A percentile compares a stretch with the other conserved stretches of the same genome.
Conservation (phyloP, 2,329 filamentous ascomycete species). For the Camptophora hylomeconis region DNA sequence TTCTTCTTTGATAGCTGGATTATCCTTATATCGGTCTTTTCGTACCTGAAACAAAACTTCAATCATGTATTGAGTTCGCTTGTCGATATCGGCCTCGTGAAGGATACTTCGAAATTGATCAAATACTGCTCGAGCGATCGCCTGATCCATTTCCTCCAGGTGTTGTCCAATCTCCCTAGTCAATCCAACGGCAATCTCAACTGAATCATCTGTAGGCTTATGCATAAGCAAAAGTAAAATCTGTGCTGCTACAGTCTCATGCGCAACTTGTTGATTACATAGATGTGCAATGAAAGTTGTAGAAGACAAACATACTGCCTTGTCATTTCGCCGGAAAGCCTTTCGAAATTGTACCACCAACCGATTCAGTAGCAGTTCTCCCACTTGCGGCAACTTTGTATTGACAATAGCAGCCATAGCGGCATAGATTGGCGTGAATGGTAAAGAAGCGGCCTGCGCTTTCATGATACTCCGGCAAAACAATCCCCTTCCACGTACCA, state of each 20-base stretch:
- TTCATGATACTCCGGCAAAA: slow-evolving; percentile 98
- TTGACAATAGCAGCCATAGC: slow-evolving; percentile 95
- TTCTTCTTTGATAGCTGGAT: slow-evolving; percentile 80
- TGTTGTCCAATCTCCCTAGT: slow-evolving; percentile 89
- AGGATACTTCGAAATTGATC: slow-evolving; percentile 92
- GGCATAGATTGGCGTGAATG: slow-evolving; percentile 92
- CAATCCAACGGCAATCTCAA: slow-evolving; percentile 91
- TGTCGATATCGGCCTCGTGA: slow-evolving; percentile 94
- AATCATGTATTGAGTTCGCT: slow-evolving; percentile 98
- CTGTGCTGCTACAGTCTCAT: slow-evolving; percentile 86
- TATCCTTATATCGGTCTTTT: slow-evolving; percentile 94
- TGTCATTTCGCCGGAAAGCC: slow-evolving; percentile 91
- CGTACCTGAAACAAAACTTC: slow-evolving; percentile 94
- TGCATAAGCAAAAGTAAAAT: slow-evolving; percentile 83
- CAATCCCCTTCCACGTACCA: slow-evolving; percentile 77
- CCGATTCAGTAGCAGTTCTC: slow-evolving; percentile 75
- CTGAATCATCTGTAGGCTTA: slow-evolving; percentile 92
- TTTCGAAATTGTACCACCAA: slow-evolving; percentile 89
- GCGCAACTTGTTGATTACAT: slow-evolving; percentile 89
- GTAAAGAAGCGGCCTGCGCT: slow-evolving; percentile 86
- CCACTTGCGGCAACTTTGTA: slow-evolving; percentile 89
- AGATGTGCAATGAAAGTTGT: slow-evolving; percentile 92
- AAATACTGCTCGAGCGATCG: slow-evolving; percentile 80
- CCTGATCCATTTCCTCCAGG: slow-evolving; percentile 84
- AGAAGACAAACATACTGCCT: slow-evolving; percentile 82